These are phyloP conservation scores for Teunomyces kruisii DNA, from an alignment of 805 yeast species.

Conservation along the genomic window DNA sequence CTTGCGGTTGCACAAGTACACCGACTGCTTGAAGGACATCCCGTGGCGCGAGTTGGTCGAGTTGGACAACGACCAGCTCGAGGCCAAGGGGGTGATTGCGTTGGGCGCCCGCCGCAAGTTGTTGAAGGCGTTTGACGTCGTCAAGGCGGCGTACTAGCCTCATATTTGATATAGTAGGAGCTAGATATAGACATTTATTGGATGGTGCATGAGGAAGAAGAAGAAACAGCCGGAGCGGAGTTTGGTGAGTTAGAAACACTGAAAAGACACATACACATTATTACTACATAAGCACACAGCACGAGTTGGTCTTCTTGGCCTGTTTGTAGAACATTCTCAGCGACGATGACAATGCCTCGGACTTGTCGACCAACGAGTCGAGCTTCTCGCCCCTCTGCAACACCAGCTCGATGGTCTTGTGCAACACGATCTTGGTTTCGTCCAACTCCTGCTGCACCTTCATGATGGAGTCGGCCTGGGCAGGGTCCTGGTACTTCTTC, in stretches of 20 bases:
- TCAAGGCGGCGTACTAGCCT: conserved; percentile 34
- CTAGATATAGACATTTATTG: background rate
- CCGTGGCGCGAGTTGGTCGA: conserved; percentile 79
- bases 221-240: no score
- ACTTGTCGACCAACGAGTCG: conserved; percentile 91
- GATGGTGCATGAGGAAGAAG: background rate
- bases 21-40: conserved; percentile 72
- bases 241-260: no score
- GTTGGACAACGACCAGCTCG: conserved; percentile 66
- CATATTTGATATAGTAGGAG: conserved; percentile 10
- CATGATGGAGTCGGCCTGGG: conserved; percentile 95
- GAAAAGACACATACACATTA: background rate
- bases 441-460: conserved; percentile 97
- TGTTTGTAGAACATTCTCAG: conserved; percentile 95
- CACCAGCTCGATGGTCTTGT: conserved; percentile 92
- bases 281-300: conserved; percentile 24
- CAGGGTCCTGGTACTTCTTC: conserved; percentile 90
- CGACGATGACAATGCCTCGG: conserved; percentile 84
- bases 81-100: conserved; percentile 82
- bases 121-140: conserved; percentile 86
- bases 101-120: conserved; percentile 94
- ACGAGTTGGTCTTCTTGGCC: conserved; percentile 70
- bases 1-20: conserved; percentile 88
- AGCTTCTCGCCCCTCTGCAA: conserved; percentile 95
- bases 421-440: conserved; percentile 94